These are phyloP conservation scores for Penicillium canariense DNA, from an alignment of 495 filamentous ascomycete genomes.

Conservation along the genomic window DNA sequence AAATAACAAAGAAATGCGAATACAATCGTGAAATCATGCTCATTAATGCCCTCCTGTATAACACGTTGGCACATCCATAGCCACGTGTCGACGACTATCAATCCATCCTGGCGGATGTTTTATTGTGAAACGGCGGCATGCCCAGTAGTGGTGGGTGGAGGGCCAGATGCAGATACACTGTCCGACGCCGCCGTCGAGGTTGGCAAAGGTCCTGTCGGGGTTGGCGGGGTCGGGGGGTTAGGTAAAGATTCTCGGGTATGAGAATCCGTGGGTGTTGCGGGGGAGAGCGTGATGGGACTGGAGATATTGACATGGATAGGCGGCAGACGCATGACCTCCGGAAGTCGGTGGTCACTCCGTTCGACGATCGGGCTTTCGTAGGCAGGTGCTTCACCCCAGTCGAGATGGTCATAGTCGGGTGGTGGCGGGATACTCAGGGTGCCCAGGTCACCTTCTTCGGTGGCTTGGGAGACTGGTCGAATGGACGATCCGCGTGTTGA, in stretches of 20 bases:
- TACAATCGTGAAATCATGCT: conserved; percentile 23
- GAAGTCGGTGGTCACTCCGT: conserved; percentile 20
- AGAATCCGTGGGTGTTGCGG: conserved; percentile 27
- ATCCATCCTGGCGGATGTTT: background rate
- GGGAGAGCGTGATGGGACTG: conserved; percentile 33
- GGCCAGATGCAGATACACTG: background rate
- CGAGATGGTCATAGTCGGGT: conserved; percentile 45
- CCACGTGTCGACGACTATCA: background rate
- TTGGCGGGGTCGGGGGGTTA: conserved; percentile 8
- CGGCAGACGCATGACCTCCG: conserved; percentile 29
- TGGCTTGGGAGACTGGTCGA: conserved; percentile 15
- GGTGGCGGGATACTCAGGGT: conserved; percentile 36
- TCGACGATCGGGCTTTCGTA: conserved; percentile 38
- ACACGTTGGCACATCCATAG: background rate
- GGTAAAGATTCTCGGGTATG: conserved; percentile 9
- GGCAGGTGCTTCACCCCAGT: conserved; percentile 51
- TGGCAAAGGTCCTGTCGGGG: conserved; percentile 3
- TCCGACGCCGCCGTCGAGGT: conserved; percentile 8
- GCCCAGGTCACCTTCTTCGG: conserved; percentile 39
- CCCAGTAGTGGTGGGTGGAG: background rate
- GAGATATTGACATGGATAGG: conserved; percentile 43
- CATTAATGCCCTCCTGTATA: conserved; percentile 3
- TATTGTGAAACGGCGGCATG: conserved; percentile 9
- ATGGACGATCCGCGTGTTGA: conserved; percentile 24
- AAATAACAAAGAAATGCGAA: too few relatives aligned